Base-by-base conservation (phyloP, 202 grass and related monocot species). In the Eragrostis tef region DNA sequence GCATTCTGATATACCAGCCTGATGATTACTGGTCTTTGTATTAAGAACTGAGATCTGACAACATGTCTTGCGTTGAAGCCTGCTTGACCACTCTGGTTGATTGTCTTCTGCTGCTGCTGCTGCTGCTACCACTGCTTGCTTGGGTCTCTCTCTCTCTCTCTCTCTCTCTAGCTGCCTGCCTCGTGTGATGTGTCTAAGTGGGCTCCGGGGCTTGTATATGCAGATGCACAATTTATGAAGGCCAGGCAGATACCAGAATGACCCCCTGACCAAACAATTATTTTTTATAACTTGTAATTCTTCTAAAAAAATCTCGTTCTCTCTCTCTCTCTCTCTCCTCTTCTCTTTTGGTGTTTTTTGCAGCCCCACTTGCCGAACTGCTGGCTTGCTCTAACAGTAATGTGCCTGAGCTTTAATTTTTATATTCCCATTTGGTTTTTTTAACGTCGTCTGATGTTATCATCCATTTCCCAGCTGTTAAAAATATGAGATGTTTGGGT, bases 141-240 rank as follows among this genome's bases (percentile, higher is more conserved):
- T 31, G 29, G 29, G 1, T 5, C 34, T 39, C 34, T 5, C 6
- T 5, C 34, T 39, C 34, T 5, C 3, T 5, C 34, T 39, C n/a
- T 36, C 0, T 68, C 19, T 8, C 24, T n/a, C n/a, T n/a, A n/a
- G n/a, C n/a, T n/a, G n/a, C n/a, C n/a, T n/a, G n/a, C n/a, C n/a
- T n/a, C n/a, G n/a, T n/a, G n/a, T n/a, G 11, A 24, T 26, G 44
- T 17, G 22, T 26, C 26, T 59, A 73, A 52, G 34, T 46, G 47
- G 27, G 29, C 70, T 86, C 52, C 12, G 0, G 20, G 10, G 5
- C 68, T 41, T 52, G 39, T 67, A 51, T 69, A 29, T 81, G 78
- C 70, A 34, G 63, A 16, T 42, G 17, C 58, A 61, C 44, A 76
- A 31, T 43, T 2, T 44, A 76, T 86, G 78, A 86, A 74, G 71